Base-by-base conservation (phyloP, 2,329 filamentous ascomycete species). In the Coleophoma cylindrospora region DNA sequence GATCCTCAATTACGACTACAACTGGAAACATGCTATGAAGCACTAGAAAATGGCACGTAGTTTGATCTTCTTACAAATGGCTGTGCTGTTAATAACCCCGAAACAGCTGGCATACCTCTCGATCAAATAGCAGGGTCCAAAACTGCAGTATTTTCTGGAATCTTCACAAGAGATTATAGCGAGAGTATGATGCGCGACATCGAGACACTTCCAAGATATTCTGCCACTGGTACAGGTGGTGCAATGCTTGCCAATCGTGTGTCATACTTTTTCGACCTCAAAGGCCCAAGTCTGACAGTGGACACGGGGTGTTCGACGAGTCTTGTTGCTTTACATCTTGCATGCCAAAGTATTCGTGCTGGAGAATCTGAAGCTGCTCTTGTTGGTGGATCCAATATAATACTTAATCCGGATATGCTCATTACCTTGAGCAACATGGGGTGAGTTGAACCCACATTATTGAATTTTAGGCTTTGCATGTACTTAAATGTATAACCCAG, bases 301-400 rank as follows among this genome's bases (percentile, higher is more conserved):
- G 79, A 83, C 47, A 83, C 80, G 1, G 80, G 77, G 17, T 84
- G 80, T 61, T 81, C 77, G 21, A 74, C 73, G 11, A 77, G 74
- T 45, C 66, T 83, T 17, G 73, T 80, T 4, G 74, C 75, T 0
- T 68, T 83, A 3, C 75, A 83, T 56, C 63, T 77, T 34, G 79
- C 76, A 2, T 74, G 72, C 15, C 74, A 77, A 47, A 74, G 72
- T 21, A 62, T 83, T 1, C 65, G 71, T 8, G 66, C 58, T 19
- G 70, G 72, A 3, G 74, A 80, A 43, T 68, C 70, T 0, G 68
- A 66, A 4, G 54, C 73, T 36, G 74, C 59, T 34, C 48, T 66
- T 80, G 5, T 68, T 68, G 14, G 66, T 55, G 27, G 69, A 69
- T 9, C 73, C 76, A 51, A 56, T 36, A 37, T 59, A 34, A 61